These are phyloP conservation scores for Melaleuca alternifolia DNA, from an alignment of 345 rosid species.

Conservation along the genomic window DNA sequence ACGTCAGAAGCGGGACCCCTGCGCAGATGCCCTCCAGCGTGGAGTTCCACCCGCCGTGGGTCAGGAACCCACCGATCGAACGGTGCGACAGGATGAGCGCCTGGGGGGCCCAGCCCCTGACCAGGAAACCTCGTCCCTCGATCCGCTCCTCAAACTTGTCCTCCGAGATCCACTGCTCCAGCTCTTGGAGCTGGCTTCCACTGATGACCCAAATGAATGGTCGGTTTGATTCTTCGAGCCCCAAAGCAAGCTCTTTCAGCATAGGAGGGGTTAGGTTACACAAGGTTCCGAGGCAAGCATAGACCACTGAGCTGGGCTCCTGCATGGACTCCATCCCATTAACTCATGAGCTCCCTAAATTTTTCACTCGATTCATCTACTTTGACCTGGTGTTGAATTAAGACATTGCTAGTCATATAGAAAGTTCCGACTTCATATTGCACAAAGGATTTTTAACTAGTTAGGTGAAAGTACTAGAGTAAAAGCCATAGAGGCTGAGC, in stretches of 20 bases:
- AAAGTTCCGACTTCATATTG: neutral
- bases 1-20: slow-evolving; percentile 22
- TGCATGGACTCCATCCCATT: slow-evolving; percentile 20
- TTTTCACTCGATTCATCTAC: neutral
- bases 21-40: slow-evolving; percentile 11
- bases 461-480: no score
- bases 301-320: slow-evolving; percentile 11
- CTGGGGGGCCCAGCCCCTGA: slow-evolving; percentile 33
- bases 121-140: slow-evolving; percentile 15
- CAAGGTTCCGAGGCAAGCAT: slow-evolving; percentile 28
- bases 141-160: slow-evolving; percentile 13
- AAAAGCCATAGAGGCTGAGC: no score
- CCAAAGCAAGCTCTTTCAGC: slow-evolving; percentile 18
- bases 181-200: neutral
- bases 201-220: slow-evolving; percentile 27
- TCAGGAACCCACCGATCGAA: slow-evolving; percentile 21
- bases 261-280: neutral
- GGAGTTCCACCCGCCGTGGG: slow-evolving; percentile 39
- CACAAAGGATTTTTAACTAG: neutral
- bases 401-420: neutral
- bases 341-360: neutral
- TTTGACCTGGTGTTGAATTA: neutral
- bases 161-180: slow-evolving; percentile 19
- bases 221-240: slow-evolving; percentile 17
- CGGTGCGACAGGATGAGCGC: slow-evolving; percentile 21